Evolutionary conservation across 805 yeast genomes (phyloP).

Genomic region (Candida railenensis): DNA sequence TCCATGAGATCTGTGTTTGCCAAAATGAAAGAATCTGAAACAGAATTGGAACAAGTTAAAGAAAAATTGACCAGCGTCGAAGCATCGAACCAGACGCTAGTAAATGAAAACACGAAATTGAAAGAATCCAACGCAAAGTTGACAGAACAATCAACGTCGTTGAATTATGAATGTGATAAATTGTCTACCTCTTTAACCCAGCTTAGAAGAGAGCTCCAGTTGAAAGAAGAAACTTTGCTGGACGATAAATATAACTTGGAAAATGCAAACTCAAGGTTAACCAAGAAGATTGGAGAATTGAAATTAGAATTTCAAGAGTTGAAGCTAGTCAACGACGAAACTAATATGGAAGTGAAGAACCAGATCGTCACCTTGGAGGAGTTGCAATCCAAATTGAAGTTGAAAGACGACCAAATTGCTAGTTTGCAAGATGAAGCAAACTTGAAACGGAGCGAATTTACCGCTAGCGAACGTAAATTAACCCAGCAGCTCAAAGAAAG

Average conservation of each 20-base stretch:
- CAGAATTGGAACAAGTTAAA: slow-evolving; percentile 30
- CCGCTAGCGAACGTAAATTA: slow-evolving; percentile 8
- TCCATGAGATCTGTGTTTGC: slow-evolving; percentile 71
- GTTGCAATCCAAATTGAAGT: slow-evolving; percentile 38
- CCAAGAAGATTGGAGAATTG: slow-evolving; percentile 40
- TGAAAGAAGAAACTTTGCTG: slow-evolving; percentile 32
- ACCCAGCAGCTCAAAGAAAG: background rate
- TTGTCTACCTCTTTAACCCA: slow-evolving; percentile 39
- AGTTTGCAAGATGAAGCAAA: slow-evolving; percentile 12
- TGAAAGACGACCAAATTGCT: slow-evolving; percentile 23
- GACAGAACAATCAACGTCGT: slow-evolving; percentile 32
- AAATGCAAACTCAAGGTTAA: slow-evolving; percentile 35
- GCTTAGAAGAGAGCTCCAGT: slow-evolving; percentile 35
- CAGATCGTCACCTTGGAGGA: slow-evolving; percentile 42
- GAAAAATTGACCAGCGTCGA: slow-evolving; percentile 6
- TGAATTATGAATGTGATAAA: slow-evolving; percentile 57
- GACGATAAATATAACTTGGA: slow-evolving; percentile 42
- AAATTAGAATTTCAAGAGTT: slow-evolving; percentile 41
- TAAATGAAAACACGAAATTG: slow-evolving; percentile 14
- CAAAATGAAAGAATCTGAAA: slow-evolving; percentile 72
- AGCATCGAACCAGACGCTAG: background rate
- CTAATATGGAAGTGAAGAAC: slow-evolving; percentile 41
- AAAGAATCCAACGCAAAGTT: slow-evolving; percentile 17
- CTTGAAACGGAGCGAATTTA: background rate
- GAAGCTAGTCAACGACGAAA: slow-evolving; percentile 36